phyloP scores from a whole-genome alignment of 1,284 basidiomycete species.

The Pholiota adiposa region DNA sequence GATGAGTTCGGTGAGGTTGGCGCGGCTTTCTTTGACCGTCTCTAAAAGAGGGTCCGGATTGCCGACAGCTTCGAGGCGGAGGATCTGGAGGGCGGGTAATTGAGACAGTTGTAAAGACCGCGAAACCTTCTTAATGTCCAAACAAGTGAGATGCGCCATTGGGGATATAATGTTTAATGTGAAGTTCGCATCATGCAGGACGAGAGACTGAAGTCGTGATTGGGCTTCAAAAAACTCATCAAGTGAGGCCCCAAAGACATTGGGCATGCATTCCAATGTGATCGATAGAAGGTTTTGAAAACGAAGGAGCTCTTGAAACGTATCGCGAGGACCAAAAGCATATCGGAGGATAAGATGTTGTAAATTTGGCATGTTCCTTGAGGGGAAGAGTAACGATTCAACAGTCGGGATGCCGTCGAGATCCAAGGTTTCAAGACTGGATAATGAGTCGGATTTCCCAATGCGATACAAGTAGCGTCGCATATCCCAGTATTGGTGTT shows the following conservation, averaged over 20 bases:
- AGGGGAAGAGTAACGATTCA: neutral
- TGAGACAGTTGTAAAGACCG: neutral
- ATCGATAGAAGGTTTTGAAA: conserved; percentile 8
- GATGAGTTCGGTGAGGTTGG: conserved; percentile 32
- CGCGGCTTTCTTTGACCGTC: conserved; percentile 9
- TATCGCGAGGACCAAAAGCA: neutral
- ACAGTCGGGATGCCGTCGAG: neutral
- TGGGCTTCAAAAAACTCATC: conserved; percentile 32
- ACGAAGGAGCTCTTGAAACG: neutral
- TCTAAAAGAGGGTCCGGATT: conserved; percentile 3
- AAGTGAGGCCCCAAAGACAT: neutral
- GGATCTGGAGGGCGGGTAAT: conserved; percentile 21
- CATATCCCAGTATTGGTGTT: conserved; percentile 37
- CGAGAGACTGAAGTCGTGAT: conserved; percentile 34
- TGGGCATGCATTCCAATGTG: conserved; percentile 4
- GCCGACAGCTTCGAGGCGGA: conserved; percentile 16
- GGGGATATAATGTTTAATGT: neutral
- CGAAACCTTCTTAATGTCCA: conserved; percentile 9
- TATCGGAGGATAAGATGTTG: conserved; percentile 6
- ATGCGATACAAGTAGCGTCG: conserved; percentile 32
- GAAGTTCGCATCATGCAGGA: conserved; percentile 24
- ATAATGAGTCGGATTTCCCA: conserved; percentile 33
- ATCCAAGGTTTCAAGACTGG: conserved; percentile 38
- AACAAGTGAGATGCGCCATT: conserved; percentile 7
- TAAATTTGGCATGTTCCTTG: neutral